These are phyloP conservation scores for Clonostachys solani DNA, from an alignment of 2,329 filamentous ascomycete species.

Conservation along the genomic window DNA sequence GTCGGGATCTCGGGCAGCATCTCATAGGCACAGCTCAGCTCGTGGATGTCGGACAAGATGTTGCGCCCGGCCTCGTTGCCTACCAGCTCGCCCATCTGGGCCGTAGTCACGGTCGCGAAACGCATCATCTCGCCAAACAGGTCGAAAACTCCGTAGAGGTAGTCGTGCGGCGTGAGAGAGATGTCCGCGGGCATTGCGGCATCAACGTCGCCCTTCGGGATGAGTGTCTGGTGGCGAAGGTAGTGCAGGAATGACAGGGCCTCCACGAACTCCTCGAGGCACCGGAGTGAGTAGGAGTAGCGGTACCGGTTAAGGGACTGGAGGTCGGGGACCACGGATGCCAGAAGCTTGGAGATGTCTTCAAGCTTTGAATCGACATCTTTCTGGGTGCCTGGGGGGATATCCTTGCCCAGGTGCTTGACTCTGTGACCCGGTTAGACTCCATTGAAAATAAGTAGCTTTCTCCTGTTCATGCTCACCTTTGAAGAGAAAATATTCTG, in stretches of 20 bases:
- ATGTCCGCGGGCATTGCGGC: conserved; percentile 48
- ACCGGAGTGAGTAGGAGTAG: conserved; percentile 76
- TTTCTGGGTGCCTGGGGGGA: conserved; percentile 66
- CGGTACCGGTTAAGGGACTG: conserved; percentile 76
- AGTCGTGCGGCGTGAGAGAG: conserved; percentile 73
- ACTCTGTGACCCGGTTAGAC: conserved; percentile 44
- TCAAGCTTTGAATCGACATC: conserved; percentile 66
- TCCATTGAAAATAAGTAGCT: neutral
- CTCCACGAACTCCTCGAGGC: conserved; percentile 93
- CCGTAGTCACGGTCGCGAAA: conserved; percentile 86
- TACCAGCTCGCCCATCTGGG: conserved; percentile 59
- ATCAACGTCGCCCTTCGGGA: conserved; percentile 60
- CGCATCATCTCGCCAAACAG: conserved; percentile 96
- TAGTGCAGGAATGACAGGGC: conserved; percentile 88
- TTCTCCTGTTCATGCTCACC: neutral
- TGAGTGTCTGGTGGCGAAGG: conserved; percentile 69
- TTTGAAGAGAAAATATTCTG: conserved; percentile 11
- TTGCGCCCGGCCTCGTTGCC: conserved; percentile 34
- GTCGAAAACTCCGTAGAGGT: conserved; percentile 87
- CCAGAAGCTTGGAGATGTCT: conserved; percentile 68
- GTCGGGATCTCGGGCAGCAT: conserved; percentile 57
- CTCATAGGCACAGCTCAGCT: conserved; percentile 73
- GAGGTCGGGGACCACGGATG: conserved; percentile 66
- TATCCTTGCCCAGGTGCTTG: conserved; percentile 53
- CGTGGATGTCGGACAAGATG: conserved; percentile 77